These are phyloP conservation scores for Fusarium begoniae DNA, from an alignment of 2,329 filamentous ascomycete genomes.

Conservation along the genomic window DNA sequence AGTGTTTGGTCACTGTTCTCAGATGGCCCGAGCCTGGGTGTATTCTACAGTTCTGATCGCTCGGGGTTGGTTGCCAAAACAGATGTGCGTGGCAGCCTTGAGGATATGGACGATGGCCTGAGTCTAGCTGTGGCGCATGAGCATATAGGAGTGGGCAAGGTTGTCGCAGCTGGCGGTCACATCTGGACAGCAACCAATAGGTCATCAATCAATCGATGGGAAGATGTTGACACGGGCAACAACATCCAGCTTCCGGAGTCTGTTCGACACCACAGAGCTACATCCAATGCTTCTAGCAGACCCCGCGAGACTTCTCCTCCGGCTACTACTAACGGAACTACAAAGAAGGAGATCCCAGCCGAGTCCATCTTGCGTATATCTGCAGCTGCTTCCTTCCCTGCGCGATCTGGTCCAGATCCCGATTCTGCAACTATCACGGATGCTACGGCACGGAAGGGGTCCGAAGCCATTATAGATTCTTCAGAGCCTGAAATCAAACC, in stretches of 20 bases:
- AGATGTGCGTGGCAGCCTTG: conserved; percentile 77
- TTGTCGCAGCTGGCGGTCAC: conserved; percentile 75
- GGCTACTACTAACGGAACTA: conserved; percentile 45
- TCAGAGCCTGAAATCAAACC: conserved; percentile 59
- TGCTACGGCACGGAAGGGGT: conserved; percentile 51
- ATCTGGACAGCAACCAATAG: conserved; percentile 92
- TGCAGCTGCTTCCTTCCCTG: conserved; percentile 81
- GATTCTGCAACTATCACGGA: conserved; percentile 64
- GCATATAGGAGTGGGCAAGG: conserved; percentile 79
- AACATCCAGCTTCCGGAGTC: conserved; percentile 72
- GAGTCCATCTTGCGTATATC: conserved; percentile 84
- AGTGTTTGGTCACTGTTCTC: conserved; percentile 97
- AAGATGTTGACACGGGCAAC: conserved; percentile 80
- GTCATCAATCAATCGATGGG: conserved; percentile 93
- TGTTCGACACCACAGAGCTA: conserved; percentile 59
- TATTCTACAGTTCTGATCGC: conserved; percentile 95
- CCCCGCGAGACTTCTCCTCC: conserved; percentile 47
- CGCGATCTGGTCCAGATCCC: conserved; percentile 60
- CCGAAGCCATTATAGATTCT: conserved; percentile 44
- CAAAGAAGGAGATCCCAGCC: conserved; percentile 75
- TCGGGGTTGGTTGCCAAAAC: conserved; percentile 96
- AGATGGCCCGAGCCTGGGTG: conserved; percentile 81
- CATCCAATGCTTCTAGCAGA: conserved; percentile 55
- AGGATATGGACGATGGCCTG: conserved; percentile 81
- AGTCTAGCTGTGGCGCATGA: conserved; percentile 93